These are phyloP conservation scores for Suillus paluster DNA, from an alignment of 768 basidiomycete genomes.

Conservation along the genomic window DNA sequence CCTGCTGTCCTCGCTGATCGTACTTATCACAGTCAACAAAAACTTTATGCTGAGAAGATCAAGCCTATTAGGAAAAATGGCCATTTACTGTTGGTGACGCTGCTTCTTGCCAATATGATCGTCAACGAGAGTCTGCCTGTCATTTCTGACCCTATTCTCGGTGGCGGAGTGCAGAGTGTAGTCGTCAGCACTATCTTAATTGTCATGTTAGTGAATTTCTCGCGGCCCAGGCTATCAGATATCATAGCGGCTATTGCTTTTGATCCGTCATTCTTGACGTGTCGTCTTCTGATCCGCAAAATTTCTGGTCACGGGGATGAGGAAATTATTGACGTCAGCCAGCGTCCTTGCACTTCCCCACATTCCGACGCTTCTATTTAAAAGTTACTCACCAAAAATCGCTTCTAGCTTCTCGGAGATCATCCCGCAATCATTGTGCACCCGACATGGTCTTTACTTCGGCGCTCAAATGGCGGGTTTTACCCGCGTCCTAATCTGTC, in stretches of 20 bases:
- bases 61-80: constrained; percentile 86
- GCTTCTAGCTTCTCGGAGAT: constrained; percentile 80
- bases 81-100: constrained; percentile 80
- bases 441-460: constrained; percentile 86
- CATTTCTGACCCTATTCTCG: constrained; percentile 79
- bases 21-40: constrained; percentile 62
- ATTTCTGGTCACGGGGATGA: background rate
- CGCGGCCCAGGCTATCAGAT: background rate
- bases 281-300: background rate
- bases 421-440: constrained; percentile 92
- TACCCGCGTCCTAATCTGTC: constrained; percentile 69
- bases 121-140: constrained; percentile 88
- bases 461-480: constrained; percentile 85
- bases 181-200: constrained; percentile 84
- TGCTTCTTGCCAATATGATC: constrained; percentile 89
- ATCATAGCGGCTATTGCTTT: background rate
- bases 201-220: constrained; percentile 68
- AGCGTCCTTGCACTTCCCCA: background rate
- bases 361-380: background rate
- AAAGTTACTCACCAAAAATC: background rate
- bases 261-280: background rate
- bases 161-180: constrained; percentile 78
- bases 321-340: background rate
- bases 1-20: background rate
- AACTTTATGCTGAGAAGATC: constrained; percentile 81